Evolutionary conservation across 108 stramenopile genomes (phyloP), one percentile per base, ranked within the genome.

Genomic region (Conticribra weissflogii): DNA sequence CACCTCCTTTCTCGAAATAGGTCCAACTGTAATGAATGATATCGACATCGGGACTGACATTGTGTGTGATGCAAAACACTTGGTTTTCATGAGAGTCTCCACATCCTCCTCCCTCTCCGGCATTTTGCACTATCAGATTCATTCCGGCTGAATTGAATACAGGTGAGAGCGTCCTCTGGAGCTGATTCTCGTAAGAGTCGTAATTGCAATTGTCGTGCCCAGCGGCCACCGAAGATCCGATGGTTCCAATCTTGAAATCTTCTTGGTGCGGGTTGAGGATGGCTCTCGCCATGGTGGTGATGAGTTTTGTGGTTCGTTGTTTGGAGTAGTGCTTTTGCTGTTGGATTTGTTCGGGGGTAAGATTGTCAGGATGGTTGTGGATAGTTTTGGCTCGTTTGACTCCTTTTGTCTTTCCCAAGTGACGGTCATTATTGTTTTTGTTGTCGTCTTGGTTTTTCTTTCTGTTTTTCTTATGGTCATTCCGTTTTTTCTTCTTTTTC

Each of bases 41-140:
- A 28, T 77, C 81, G 15, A 67, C 67, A 41, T 72, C 48, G 46
- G 59, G 70, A 0, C 54, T 60, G 2, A 74, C 71, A 24, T 76
- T 83, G 58, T 83, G 82, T 2, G 68, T 80, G 53, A 83, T 54
- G 68, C 82, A 83, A 30, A 54, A 83, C n/a, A 80, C 74, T 60
- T 83, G 82, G 33, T 83, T 83, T 30, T 83, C 36, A 54, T 83
- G 76, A 17, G 53, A 53, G 54, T 83, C 82, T 18, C 79, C 78
- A 33, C 82, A 83, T 55, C 82, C 82, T 21, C 82, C 82, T 21
- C 82, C 82, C 73, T 83, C 74, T 18, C 82, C 82, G 9, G 82
- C 82, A 57, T 83, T 83, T 34, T 76, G 82, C 3, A 83, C 78
- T 14, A 47, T 58, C 32, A 71, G 36, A 12, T 58, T 63, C 74